phyloP scores from a whole-genome alignment of 768 basidiomycete species.

The Serpula lacrymans region DNA sequence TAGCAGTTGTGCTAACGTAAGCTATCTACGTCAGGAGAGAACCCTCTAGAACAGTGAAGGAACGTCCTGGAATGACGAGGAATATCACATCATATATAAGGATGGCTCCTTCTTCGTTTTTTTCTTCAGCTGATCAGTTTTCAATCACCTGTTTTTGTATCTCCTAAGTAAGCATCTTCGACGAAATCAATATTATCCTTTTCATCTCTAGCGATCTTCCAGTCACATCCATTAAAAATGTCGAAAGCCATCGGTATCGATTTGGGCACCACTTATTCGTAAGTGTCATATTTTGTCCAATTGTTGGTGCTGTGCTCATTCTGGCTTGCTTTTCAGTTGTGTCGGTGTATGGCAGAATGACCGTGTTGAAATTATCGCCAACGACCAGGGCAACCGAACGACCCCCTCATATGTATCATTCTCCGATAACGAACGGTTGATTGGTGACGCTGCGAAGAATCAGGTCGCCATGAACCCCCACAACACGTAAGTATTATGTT shows the following conservation, averaged over 20 bases:
- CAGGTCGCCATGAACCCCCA: conserved; percentile 98
- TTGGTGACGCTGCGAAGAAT: conserved; percentile 99
- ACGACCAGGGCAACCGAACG: conserved; percentile 92
- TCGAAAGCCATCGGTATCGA: conserved; percentile 89
- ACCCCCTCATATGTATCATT: conserved; percentile 96
- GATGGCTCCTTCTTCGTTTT: not conserved
- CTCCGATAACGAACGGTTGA: conserved; percentile 92
- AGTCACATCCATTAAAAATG: conserved; percentile 34
- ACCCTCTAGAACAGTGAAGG: conserved; percentile 29
- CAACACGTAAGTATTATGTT: conserved; percentile 62
- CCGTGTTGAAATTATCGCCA: conserved; percentile 97
- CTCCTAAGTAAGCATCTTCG: conserved; percentile 6
- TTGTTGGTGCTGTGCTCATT: conserved; percentile 8
- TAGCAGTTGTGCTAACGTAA: conserved; percentile 33
- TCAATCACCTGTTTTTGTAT: conserved; percentile 10
- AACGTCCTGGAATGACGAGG: conserved; percentile 31
- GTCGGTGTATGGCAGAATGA: conserved; percentile 99
- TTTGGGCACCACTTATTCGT: conserved; percentile 93
- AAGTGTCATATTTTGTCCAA: conserved; percentile 26
- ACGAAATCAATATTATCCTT: conserved; percentile 5
- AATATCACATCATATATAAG: conserved; percentile 27
- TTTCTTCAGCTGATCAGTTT: conserved; percentile 13
- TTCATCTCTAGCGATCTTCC: conserved; percentile 11
- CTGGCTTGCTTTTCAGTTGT: conserved; percentile 53
- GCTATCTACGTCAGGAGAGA: conserved; percentile 27